Evolutionary conservation across 805 yeast species (phyloP), one percentile per base, ranked within the genome.

Genomic region (Yarrowia yakushimensis): DNA sequence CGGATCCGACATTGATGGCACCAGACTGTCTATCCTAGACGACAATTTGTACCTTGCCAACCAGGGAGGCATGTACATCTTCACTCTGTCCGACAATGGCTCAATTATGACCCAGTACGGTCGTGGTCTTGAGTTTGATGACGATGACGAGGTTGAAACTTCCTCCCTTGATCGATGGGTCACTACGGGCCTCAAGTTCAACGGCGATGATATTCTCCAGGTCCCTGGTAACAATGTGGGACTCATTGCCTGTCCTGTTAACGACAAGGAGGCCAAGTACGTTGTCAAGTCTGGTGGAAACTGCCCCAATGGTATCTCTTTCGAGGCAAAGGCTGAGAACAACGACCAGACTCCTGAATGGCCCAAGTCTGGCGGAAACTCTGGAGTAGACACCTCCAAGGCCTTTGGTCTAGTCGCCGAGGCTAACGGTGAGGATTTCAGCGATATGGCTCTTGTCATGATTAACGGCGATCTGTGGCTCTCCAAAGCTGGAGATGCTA

Each of bases 161-260:
- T 34, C 59, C 15, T 34, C 59, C 30, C 25, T 36, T 33, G 42
- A 33, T n/a, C 42, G 43, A 52, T 17, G 36, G 33, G 25, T 36
- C 59, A 52, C 59, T 9, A 17, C 42, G 2, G 43, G 43, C 10
- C 20, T 52, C 43, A 22, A 30, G 13, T 52, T 52, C 43, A 17
- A 17, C 25, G 34, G 36, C 11, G 33, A 52, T 9, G 59, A 36
- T n/a, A 36, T 52, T 13, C 42, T 52, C 10, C 31, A 52, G 43
- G 10, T 52, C 10, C 59, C 59, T 10, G 59, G 59, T 9, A 17
- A 36, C 15, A 43, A 36, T 17, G 36, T 52, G 59, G 59, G 33
- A n/a, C 59, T 52, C 33, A 22, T 52, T 34, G 59, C 59, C n/a
- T 52, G 59, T 43, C 59, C 59, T 25, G 59, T 52, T 4, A 5